These are phyloP conservation scores for Nadsonia fulvescens DNA, from an alignment of 805 yeast species.

Conservation along the genomic window DNA sequence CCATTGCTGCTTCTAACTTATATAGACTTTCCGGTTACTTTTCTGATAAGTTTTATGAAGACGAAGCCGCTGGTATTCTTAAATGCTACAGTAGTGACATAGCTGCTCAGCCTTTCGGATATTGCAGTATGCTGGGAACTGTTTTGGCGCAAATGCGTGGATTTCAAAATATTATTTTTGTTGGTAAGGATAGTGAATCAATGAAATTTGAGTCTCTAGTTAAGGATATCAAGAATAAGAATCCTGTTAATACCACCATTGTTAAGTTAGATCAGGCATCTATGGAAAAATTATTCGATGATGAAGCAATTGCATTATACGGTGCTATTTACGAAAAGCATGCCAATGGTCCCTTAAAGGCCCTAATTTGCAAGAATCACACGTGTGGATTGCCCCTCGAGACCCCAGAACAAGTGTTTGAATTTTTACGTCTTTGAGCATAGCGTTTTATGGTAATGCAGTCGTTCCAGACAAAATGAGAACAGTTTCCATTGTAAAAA, in stretches of 20 bases:
- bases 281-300: slow-evolving; percentile 7
- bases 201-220: too few species aligned
- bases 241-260: slow-evolving; percentile 6
- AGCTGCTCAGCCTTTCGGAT: slow-evolving; percentile 13
- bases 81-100: slow-evolving; percentile 11
- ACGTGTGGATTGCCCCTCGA: too few species aligned
- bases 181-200: slow-evolving; percentile 7
- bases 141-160: slow-evolving; percentile 8
- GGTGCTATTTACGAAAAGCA: slow-evolving; percentile 6
- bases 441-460: too few species aligned
- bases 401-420: too few species aligned
- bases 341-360: slow-evolving; percentile 3
- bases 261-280: slow-evolving; percentile 8
- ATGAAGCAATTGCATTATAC: slow-evolving; percentile 4
- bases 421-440: too few species aligned
- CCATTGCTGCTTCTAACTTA: slow-evolving; percentile 18
- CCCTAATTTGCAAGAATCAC: slow-evolving; percentile 7
- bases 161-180: slow-evolving; percentile 7
- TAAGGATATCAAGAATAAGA: slow-evolving; percentile 1
- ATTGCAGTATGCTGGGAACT: slow-evolving; percentile 10
- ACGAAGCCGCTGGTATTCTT: slow-evolving; percentile 7
- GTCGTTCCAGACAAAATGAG: too few species aligned
- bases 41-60: too few species aligned
- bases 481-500: too few species aligned
- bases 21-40: slow-evolving; percentile 9